Evolutionary conservation across 2,329 filamentous ascomycete genomes (phyloP).

Genomic region (Triangularia setosa): DNA sequence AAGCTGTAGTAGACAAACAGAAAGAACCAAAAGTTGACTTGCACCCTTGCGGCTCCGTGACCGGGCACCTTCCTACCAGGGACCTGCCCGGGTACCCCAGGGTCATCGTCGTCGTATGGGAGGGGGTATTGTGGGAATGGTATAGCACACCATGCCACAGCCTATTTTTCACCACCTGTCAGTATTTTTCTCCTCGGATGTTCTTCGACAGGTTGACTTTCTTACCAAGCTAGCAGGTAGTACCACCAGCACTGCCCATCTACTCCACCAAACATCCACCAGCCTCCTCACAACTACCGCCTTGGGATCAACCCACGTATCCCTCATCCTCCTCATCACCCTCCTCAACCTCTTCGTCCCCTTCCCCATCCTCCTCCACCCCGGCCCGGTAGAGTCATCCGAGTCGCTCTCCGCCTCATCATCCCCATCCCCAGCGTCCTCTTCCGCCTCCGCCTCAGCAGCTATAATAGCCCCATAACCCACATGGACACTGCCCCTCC

Average conservation of each 20-base stretch:
- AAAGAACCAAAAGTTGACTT: constrained; percentile 70
- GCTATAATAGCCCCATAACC: constrained; percentile 52
- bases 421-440: constrained; percentile 34
- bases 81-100: constrained; percentile 22
- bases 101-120: constrained; percentile 35
- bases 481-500: constrained; percentile 52
- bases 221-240: constrained; percentile 58
- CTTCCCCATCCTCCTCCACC: constrained; percentile 21
- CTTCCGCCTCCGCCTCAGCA: constrained; percentile 29
- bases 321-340: constrained; percentile 36
- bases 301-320: constrained; percentile 60
- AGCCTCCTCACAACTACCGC: constrained; percentile 55
- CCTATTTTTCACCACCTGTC: constrained; percentile 30
- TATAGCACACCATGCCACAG: constrained; percentile 61
- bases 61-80: constrained; percentile 48
- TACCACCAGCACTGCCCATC: constrained; percentile 58
- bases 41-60: constrained; percentile 59
- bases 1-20: constrained; percentile 66
- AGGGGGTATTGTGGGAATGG: constrained; percentile 62
- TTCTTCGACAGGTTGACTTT: constrained; percentile 15
- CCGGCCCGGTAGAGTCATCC: constrained; percentile 17
- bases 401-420: constrained; percentile 25
- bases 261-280: constrained; percentile 60
- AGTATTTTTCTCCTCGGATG: background rate
- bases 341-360: constrained; percentile 32